Evolutionary conservation across 768 basidiomycete genomes (phyloP).

Genomic region (Xanthoconium purpureum): DNA sequence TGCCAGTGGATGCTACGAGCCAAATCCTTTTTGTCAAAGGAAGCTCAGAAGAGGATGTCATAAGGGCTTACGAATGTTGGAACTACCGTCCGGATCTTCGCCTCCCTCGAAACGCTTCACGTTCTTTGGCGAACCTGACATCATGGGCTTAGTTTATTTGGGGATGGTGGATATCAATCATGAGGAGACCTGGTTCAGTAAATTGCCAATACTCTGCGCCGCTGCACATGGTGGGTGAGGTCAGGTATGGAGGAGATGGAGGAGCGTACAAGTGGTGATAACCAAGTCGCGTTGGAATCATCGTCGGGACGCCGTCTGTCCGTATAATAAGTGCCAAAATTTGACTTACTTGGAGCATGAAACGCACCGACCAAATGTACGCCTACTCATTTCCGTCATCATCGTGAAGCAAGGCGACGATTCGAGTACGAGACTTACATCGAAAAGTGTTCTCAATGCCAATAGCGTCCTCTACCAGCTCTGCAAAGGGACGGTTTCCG

Average conservation of each 20-base stretch:
- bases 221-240: constrained; percentile 14
- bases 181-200: constrained; percentile 35
- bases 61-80: too few relatives aligned
- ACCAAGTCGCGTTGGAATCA: constrained; percentile 44
- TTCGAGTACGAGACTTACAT: constrained; percentile 25
- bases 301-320: constrained; percentile 52
- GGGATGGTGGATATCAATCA: neutral
- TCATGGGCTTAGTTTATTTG: too few relatives aligned
- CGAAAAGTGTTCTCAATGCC: constrained; percentile 41
- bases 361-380: constrained; percentile 44
- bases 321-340: neutral
- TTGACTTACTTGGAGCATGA: too few relatives aligned
- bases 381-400: constrained; percentile 21
- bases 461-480: constrained; percentile 38
- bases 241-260: constrained; percentile 13
- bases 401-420: neutral
- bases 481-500: constrained; percentile 41
- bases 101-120: constrained; percentile 42
- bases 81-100: constrained; percentile 45
- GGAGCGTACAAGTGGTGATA: constrained; percentile 44
- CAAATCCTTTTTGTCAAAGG: neutral
- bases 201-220: constrained; percentile 49
- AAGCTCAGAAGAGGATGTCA: neutral
- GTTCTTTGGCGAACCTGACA: constrained; percentile 26
- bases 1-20: constrained; percentile 42